A percentile compares a stretch with the other conserved stretches of the same genome.
Evolutionary conservation across 331 rosid genomes (phyloP).

Genomic region (Pyracantha coccinea): DNA sequence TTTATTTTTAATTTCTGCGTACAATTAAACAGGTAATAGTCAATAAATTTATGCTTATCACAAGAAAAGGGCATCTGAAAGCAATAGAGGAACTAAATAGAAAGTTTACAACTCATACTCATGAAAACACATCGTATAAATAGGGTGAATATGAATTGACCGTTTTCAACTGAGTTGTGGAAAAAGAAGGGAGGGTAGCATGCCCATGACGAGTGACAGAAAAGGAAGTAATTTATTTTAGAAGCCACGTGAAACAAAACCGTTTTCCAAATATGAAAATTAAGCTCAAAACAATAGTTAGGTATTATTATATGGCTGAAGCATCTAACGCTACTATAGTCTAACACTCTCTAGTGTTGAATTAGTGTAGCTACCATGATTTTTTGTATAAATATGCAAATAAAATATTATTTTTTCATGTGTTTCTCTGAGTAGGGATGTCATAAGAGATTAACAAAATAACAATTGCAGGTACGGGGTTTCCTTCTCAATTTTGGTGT

Average conservation of each 20-base stretch:
- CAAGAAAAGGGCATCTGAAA: background rate
- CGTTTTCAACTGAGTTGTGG: too few species aligned
- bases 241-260: slow-evolving; percentile 4
- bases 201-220: background rate
- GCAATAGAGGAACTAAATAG: background rate
- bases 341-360: background rate
- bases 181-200: background rate
- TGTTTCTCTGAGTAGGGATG: background rate
- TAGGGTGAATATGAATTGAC: too few species aligned
- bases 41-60: background rate
- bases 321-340: background rate
- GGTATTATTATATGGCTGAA: background rate
- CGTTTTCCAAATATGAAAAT: background rate
- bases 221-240: background rate
- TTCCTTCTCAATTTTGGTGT: slow-evolving; percentile 95
- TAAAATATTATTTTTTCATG: background rate
- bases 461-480: slow-evolving; percentile 72
- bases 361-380: background rate
- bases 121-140: background rate
- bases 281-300: background rate
- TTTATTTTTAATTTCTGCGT: background rate
- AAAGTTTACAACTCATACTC: background rate
- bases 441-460: slow-evolving; percentile 1
- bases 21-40: background rate
- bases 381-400: background rate